Evolutionary conservation across 1,284 basidiomycete species (phyloP), one percentile per base, ranked within the genome.

Genomic region (Waitea zeae): DNA sequence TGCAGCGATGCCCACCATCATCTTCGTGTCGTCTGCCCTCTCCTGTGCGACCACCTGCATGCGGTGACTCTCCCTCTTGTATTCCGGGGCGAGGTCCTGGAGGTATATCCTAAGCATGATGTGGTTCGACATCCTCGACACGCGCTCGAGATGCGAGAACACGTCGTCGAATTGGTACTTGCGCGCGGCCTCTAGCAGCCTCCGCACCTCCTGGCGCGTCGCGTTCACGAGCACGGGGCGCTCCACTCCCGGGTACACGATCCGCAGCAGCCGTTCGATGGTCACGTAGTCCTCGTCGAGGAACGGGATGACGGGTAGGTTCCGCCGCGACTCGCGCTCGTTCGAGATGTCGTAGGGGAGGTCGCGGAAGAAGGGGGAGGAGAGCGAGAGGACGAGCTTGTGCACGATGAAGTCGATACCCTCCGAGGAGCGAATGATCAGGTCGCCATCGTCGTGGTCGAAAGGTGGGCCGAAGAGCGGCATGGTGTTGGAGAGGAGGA

Each of bases 401-500:
- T 41, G 40, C 3, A 45, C 44, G 12, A 32, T 32, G 27, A 45
- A 42, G 18, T 37, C 37, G 18, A 40, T 36, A 11, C 35, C 32
- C 27, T 42, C 44, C 5, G 39, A 41, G n/a, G 45, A 42, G 17
- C 30, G 39, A 5, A 46, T 9, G 27, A 41, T 19, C 17, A 45
- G 17, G 30, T 46, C 45, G 29, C 41, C 45, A 24, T 43, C 43
- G 4, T 13, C 12, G 19, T 34, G 27, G 28, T 38, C 28, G 24
- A 22, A 17, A 24, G 36, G 17, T 12, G 12, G n/a, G n/a, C n/a
- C n/a, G n/a, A n/a, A n/a, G n/a, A n/a, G n/a, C n/a, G n/a, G n/a
- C n/a, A n/a, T n/a, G n/a, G n/a, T n/a, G n/a, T n/a, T n/a, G n/a
- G n/a, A n/a, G n/a, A n/a, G n/a, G n/a, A n/a, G n/a, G n/a, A n/a